Evolutionary conservation across 2,329 filamentous ascomycete genomes (phyloP), one percentile per base, ranked within the genome.

Genomic region (Trichoderma sp.): DNA sequence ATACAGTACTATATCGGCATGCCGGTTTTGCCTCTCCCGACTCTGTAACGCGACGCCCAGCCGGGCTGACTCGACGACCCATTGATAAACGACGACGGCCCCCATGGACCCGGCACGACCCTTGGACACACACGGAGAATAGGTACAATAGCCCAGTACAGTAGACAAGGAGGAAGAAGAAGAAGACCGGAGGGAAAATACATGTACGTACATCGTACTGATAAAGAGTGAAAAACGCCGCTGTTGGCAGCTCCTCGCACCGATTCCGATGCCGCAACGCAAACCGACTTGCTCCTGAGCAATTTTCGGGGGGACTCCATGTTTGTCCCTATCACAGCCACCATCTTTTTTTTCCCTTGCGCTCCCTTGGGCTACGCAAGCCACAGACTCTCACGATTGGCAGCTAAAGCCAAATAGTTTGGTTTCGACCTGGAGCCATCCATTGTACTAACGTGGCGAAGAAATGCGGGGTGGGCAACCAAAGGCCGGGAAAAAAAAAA

Each of bases 361-460:
- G 25, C 37, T 48, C 29, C 58, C 19, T 48, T 48, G 42, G 42
- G 58, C 58, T 61, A 61, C 58, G 58, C 58, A 61, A 61, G 58
- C 58, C 58, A 61, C 58, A 50, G 15, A 48, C 39, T 50, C 34
- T 42, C 5, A 10, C 25, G 34, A 57, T 57, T 19, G 54, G 58
- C 25, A 27, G n/a, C 58, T 61, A 60, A 56, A 50, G 29, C 29
- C 58, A 61, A 61, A 61, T 61, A 61, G 58, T 61, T 50, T 35
- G n/a, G n/a, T n/a, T n/a, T n/a, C n/a, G 12, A n/a, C 37, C n/a
- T 45, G n/a, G 58, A 48, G n/a, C 54, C 19, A 12, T 37, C 53
- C 53, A 32, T 35, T 17, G 42, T 35, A 61, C 58, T 6, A 50
- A 50, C 58, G 42, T 61, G 58, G 42, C 42, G 58, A 61, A 29